Percentiles rank a stretch among this genome's conserved stretches.
Evolutionary conservation across 2,329 filamentous ascomycete genomes (phyloP).

Genomic region (Magnaporthiopsis rhizophila): DNA sequence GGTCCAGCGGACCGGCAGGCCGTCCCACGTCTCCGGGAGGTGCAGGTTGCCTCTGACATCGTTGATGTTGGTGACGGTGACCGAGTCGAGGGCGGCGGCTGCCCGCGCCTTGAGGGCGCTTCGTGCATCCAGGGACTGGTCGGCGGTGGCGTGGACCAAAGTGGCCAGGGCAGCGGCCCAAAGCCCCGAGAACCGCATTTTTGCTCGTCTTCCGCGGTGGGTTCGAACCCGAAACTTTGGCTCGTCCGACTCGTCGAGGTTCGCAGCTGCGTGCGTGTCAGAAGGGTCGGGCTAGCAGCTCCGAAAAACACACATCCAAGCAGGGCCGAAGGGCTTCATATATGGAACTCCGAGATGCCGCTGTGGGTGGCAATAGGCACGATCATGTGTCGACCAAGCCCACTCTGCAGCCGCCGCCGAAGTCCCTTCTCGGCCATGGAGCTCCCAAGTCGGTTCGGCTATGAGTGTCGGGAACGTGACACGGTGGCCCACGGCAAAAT

Average conservation of each 20-base stretch:
- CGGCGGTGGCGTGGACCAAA: neutral
- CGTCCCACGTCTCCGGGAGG: slow-evolving; percentile 23
- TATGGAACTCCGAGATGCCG: neutral
- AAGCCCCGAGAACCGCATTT: neutral
- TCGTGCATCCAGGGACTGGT: neutral
- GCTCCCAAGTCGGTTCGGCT: neutral
- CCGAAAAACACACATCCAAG: too few species aligned
- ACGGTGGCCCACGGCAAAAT: neutral
- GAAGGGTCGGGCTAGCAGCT: too few species aligned
- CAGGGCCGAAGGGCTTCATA: neutral
- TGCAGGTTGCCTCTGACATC: slow-evolving; percentile 30
- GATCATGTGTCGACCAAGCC: neutral
- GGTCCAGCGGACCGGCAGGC: slow-evolving; percentile 25
- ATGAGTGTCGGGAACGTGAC: neutral
- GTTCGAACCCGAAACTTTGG: neutral
- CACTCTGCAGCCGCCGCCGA: neutral
- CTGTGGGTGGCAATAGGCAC: too few species aligned
- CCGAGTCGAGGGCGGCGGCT: neutral
- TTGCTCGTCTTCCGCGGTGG: neutral
- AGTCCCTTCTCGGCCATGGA: neutral
- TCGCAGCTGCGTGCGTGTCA: neutral
- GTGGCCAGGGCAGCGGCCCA: slow-evolving; percentile 2
- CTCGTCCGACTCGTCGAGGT: neutral
- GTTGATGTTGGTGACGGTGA: slow-evolving; percentile 23
- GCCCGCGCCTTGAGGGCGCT: slow-evolving; percentile 1